Evolutionary conservation across 2,329 filamentous ascomycete genomes (phyloP), one percentile per base, ranked within the genome.

Genomic region (Paecilomyces dactylethromorphus): DNA sequence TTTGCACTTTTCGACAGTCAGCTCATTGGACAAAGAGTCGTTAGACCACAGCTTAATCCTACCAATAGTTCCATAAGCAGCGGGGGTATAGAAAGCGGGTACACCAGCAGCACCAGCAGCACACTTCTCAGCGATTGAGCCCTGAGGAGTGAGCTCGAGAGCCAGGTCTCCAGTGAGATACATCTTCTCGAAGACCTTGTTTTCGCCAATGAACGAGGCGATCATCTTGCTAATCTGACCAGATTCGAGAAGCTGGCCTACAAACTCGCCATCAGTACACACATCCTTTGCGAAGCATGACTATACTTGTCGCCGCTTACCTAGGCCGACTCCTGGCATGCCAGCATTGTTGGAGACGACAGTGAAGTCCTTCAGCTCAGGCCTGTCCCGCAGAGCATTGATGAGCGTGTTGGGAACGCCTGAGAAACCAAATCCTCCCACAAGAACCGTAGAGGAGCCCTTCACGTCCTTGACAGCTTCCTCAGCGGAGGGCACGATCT

Each of bases 61-160:
- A 72, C 70, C 68, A 31, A 93, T 89, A 26, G 90, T 93, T 64
- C 89, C 88, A 66, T 89, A 88, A 58, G 87, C 90, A 3, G 90
- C 90, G 1, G 89, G 87, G 0, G 90, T 92, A 68, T 87, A 94
- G 73, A 94, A 96, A 59, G 92, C 92, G 32, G 92, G 92, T 65
- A 96, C 88, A 57, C 92, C 92, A 69, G 90, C 90, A 58, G 91
- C 92, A 64, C 90, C 91, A 50, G 90, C 87, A 58, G 91, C 84
- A 75, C 91, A 92, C 65, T 92, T 85, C 78, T 96, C 92, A 39
- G 91, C 92, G 56, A 96, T 83, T 18, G 91, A 95, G 63, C 92
- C 92, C 76, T 96, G 92, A 1, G 92, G 92, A 24, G 90, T 93
- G 63, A 96, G 84, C 78, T 96, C 92, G 56, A 96, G 84, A 72